Base-by-base conservation (phyloP, 1,284 basidiomycete genomes). In the Leccinum solheimii region DNA sequence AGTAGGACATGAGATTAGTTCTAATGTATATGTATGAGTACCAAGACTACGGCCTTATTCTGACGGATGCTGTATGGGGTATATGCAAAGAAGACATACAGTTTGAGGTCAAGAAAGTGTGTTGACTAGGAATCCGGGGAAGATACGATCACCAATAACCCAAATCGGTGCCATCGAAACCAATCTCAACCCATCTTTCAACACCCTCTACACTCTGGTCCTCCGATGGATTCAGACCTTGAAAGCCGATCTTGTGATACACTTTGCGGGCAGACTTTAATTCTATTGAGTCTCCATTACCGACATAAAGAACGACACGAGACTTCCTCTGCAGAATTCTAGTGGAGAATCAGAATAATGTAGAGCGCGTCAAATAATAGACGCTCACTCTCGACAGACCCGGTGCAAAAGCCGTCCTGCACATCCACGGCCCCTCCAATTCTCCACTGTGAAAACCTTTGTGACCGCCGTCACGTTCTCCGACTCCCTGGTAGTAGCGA, bases 131-230 rank as follows among this genome's bases (percentile, higher is more conserved):
- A 38, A 11, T 45, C 27, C n/a, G 5, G 27, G 10, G 27, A 58
- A 55, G 27, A 19, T 9, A 11, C 3, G 38, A 66, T 70, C 67
- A 85, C 83, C 83, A 85, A 64, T 82, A 78, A 16, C 82, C 83
- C 11, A 82, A 70, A 9, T 71, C 62, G 3, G 82, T 78, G 21
- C 62, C 58, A 2, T 81, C 76, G 61, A 84, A 86, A 3, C 84
- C 84, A 50, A 85, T 71, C 59, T 86, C 84, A 6, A 83, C 62
- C 82, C 83, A 85, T 19, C 70, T 69, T 36, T 81, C 79, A 2
- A 79, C 76, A 5, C 68, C 69, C 7, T 71, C 73, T 8, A 69
- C 65, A 3, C 61, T 43, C 27, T 59, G 14, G 3, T 60, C 65
- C 8, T 66, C 62, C 14, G 69, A 66, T 34, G 62, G 52, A 30